These are phyloP conservation scores for Fraxinus sp. DNA, from an alignment of 305 asterid species.

Conservation along the genomic window DNA sequence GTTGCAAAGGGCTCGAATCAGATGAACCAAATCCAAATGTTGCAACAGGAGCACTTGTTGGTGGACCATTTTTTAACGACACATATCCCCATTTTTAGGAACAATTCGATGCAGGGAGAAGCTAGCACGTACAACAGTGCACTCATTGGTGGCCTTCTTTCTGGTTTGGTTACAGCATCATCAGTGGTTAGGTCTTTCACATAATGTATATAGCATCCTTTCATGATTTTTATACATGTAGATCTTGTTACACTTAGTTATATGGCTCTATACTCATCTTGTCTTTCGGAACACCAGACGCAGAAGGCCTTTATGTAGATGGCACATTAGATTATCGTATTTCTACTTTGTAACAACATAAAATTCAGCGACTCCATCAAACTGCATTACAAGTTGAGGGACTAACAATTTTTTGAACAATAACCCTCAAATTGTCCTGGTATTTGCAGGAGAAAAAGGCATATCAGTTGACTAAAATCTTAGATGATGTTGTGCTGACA, in stretches of 20 bases:
- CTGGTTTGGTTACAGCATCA: slow-evolving; percentile 50
- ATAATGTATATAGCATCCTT: slow-evolving; percentile 12
- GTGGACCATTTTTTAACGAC: slow-evolving; percentile 84
- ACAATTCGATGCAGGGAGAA: slow-evolving; percentile 84
- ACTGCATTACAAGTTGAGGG: not conserved
- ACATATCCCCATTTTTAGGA: slow-evolving; percentile 64
- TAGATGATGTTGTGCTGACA: not conserved
- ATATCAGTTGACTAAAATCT: not conserved
- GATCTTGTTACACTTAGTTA: too few species aligned
- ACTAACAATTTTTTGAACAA: not conserved
- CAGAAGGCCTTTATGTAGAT: too few species aligned
- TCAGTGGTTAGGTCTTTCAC: slow-evolving; percentile 28
- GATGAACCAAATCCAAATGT: slow-evolving; percentile 71
- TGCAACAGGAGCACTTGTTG: slow-evolving; percentile 81
- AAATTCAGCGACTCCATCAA: not conserved
- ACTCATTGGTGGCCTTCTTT: slow-evolving; percentile 71
- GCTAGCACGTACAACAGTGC: slow-evolving; percentile 92
- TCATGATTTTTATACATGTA: too few species aligned
- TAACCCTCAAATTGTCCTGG: not conserved
- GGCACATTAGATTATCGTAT: too few species aligned
- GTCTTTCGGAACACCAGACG: too few species aligned
- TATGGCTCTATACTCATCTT: too few species aligned
- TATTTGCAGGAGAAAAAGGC: not conserved
- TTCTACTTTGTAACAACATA: not conserved
- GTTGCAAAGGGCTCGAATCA: slow-evolving; percentile 80